Base-by-base conservation (phyloP, 371 early-diverging fungal species). In the Thermomucor indicae-seudaticae region DNA sequence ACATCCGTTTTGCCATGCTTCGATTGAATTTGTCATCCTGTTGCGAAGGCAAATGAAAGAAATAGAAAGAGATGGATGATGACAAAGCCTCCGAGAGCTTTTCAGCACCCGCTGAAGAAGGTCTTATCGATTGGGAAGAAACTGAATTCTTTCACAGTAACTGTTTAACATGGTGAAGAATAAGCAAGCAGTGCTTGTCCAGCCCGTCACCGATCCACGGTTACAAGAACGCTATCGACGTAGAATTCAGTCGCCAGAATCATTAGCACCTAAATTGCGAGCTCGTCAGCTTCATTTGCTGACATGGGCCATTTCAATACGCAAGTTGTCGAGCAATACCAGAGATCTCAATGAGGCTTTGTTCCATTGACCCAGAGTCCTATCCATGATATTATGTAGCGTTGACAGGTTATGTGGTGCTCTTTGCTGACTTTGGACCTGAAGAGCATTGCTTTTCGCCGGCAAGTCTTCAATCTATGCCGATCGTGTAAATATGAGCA, bases 401-500 rank as follows among this genome's bases (percentile, higher is more conserved):
- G 1, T 34, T 71, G 16, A 59, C 64, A 17, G 67, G 62, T 16
- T 75, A 75, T 52, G 67, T 71, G 20, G 72, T 67, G 4, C 54
- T 75, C 23, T 67, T 68, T 60, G 75, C 75, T 28, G 75, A 75
- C 50, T 75, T 71, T 47, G 75, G 75, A 20, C 47, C 55, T 27
- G 57, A 71, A 44, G 67, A 75, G 7, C 69, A 71, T 41, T 71
- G 75, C 23, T 75, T 69, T 34, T 69, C 70, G 5, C 65, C 75
- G 31, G 75, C 70, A 68, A 57, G 65, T 52, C 11, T 23, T 39
- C 3, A 5, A 3, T 5, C n/a, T n/a, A 24, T 25, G 17, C 28
- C n/a, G 12, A 12, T 27, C 11, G 23, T 19, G 38, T 34, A n/a
- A 44, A 14, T 28, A 12, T 38, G 11, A 28, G 3, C 25, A 20